Percentiles rank a stretch among this genome's conserved stretches.
Conservation (phyloP, 306 rosid species). For the Cotoneaster glaucophyllus region DNA sequence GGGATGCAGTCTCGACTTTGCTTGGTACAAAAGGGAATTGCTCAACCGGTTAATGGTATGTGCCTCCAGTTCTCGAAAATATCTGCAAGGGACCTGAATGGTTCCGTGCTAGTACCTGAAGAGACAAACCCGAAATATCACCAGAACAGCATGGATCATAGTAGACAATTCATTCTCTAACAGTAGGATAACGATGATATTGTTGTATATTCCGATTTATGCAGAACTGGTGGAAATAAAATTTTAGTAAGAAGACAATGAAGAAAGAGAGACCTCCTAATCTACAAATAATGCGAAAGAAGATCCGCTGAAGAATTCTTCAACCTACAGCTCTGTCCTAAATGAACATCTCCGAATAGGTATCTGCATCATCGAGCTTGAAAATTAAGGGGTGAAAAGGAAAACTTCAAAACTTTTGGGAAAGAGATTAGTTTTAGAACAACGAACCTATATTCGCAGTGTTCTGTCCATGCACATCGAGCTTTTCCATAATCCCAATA, state of each 20-base stretch:
- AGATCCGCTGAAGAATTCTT: constrained; percentile 50
- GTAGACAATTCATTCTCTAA: not conserved
- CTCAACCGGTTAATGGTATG: not conserved
- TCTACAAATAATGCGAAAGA: constrained; percentile 62
- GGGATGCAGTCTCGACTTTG: not conserved
- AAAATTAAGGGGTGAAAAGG: not conserved
- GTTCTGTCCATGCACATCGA: constrained; percentile 92
- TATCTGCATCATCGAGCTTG: constrained; percentile 44
- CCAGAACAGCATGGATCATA: not conserved
- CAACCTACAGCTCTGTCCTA: constrained; percentile 97
- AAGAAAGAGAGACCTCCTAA: constrained; percentile 38
- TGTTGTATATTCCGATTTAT: not conserved
- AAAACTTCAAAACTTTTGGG: not conserved
- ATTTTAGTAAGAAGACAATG: not conserved
- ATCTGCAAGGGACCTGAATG: constrained; percentile 3
- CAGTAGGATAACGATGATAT: not conserved
- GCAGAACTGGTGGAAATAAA: not conserved
- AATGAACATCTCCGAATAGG: constrained; percentile 94
- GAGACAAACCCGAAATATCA: constrained; percentile 4
- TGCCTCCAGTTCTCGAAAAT: not conserved
- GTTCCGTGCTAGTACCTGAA: constrained; percentile 17
- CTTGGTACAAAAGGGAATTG: not conserved
- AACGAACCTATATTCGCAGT: constrained; percentile 92
- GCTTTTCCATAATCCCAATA: constrained; percentile 99
- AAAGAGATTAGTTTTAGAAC: not conserved